phyloP scores from a whole-genome alignment of 768 basidiomycete genomes.

The Trametes sanguinea region DNA sequence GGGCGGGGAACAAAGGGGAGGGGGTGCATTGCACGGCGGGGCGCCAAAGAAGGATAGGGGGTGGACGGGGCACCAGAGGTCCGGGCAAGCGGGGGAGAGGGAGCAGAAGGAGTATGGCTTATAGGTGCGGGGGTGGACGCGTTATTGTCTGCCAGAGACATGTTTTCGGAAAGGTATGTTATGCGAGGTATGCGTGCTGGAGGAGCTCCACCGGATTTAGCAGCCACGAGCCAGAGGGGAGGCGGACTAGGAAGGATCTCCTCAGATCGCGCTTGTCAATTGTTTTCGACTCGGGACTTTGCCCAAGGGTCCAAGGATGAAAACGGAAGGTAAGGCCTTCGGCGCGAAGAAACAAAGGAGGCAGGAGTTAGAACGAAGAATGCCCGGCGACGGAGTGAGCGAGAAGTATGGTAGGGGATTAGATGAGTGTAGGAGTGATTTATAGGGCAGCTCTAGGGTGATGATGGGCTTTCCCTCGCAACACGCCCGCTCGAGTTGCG shows the following conservation, averaged over 20 bases:
- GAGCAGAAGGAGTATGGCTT: constrained; percentile 20
- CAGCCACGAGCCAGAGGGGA: constrained; percentile 25
- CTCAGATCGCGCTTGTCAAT: constrained; percentile 15
- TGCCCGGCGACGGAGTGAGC: neutral
- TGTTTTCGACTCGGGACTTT: constrained; percentile 17
- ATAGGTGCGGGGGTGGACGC: constrained; percentile 19
- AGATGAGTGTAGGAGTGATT: constrained; percentile 12
- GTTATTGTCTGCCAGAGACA: constrained; percentile 32
- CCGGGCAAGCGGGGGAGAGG: constrained; percentile 16
- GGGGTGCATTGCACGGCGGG: constrained; percentile 34
- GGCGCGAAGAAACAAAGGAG: constrained; percentile 7
- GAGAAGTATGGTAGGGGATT: constrained; percentile 2
- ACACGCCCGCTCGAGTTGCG: neutral
- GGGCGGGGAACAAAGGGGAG: constrained; percentile 51
- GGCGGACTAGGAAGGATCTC: constrained; percentile 24
- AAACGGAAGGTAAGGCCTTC: constrained; percentile 7
- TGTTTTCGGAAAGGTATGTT: constrained; percentile 25
- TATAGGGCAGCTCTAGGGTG: constrained; percentile 7
- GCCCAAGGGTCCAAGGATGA: constrained; percentile 15
- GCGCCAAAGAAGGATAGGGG: constrained; percentile 21
- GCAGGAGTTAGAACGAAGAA: constrained; percentile 11
- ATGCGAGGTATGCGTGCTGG: constrained; percentile 2
- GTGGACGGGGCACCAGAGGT: constrained; percentile 21
- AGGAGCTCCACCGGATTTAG: constrained; percentile 22
- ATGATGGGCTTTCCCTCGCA: constrained; percentile 20